Percentiles rank a stretch among this genome's conserved stretches.
phyloP scores from a whole-genome alignment of 441 rosid species.

The Syzygium syzygioides region DNA sequence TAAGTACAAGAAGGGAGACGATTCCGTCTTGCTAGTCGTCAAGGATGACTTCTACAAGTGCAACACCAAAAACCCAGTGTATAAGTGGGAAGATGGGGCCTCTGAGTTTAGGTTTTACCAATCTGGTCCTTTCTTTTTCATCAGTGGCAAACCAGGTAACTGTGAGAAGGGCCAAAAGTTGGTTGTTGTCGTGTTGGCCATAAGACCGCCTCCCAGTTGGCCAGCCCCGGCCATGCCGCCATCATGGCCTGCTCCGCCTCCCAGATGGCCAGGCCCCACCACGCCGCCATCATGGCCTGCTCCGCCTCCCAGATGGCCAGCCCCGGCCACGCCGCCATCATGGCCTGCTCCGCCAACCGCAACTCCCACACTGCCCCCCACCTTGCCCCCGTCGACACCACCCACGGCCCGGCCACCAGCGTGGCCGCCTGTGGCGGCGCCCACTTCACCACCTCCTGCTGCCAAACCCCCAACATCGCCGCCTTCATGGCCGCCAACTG shows the following conservation, averaged over 20 bases:
- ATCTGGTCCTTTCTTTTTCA: not conserved
- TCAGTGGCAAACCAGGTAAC: not conserved
- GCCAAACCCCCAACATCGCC: not conserved
- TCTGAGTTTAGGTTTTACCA: not conserved
- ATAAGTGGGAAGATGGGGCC: not conserved
- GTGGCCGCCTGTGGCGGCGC: not conserved
- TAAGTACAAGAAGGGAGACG: not conserved
- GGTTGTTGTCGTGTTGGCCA: not conserved
- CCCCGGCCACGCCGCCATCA: no score
- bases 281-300: not conserved
- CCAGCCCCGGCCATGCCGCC: no score
- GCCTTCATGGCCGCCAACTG: not conserved
- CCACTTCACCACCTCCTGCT: not conserved
- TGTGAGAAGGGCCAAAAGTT: not conserved
- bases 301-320: no score
- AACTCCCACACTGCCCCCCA: not conserved
- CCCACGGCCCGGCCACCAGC: not conserved
- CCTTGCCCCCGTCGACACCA: not conserved
- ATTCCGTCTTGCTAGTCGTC: not conserved
- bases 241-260: no score
- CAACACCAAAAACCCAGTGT: not conserved
- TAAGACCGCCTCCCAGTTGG: not conserved
- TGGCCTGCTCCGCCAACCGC: not conserved
- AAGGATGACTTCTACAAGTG: not conserved
- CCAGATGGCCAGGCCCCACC: no score